Base-by-base conservation (phyloP, 768 basidiomycete genomes). In the Serendipita sp. region DNA sequence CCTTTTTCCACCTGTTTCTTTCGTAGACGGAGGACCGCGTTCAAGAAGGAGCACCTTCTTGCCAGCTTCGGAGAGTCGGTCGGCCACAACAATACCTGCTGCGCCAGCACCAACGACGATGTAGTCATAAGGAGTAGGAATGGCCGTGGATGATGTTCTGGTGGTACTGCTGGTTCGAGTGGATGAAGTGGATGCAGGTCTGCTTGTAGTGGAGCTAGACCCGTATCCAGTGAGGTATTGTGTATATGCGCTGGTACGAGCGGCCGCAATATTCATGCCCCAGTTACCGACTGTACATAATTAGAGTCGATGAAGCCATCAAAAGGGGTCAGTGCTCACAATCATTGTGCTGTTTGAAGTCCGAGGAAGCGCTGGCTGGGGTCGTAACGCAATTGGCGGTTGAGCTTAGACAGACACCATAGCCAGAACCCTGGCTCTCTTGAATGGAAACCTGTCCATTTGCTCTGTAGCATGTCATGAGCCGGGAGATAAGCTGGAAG, bases 21-120 rank as follows among this genome's bases (percentile, higher is more conserved):
- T 76, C 22, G 81, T 80, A 66, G 78, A 80, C 4, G 83, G 83
- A 1, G 82, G 82, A 45, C 83, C 83, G 62, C 82, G 80, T 67
- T 84, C 83, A 3, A 85, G 71, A 1, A 85, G 74, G 16, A 84
- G 71, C 1, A 85, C 82, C 60, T 81, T 81, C 72, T 84, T 84
- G 42, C 81, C 81, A 31, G 80, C 76, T 69, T 84, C 78, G 14
- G 81, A 79, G 2, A 84, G 71, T 42, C 82, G 76, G 67, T 84
- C 82, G 0, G 82, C 82, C 28, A 77, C 73, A 65, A 85, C 74
- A 56, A 84, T 72, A 42, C 83, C 83, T 62, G 79, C 82, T 3
- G 81, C 76, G 13, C 83, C 83, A 41, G 75, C 77, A 51, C 82
- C 82, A 42, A 83, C 81, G 62, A 80, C 74, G 44, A 70, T 70